Base-by-base conservation (phyloP, 306 rosid species). In the Rosa chinensis region DNA sequence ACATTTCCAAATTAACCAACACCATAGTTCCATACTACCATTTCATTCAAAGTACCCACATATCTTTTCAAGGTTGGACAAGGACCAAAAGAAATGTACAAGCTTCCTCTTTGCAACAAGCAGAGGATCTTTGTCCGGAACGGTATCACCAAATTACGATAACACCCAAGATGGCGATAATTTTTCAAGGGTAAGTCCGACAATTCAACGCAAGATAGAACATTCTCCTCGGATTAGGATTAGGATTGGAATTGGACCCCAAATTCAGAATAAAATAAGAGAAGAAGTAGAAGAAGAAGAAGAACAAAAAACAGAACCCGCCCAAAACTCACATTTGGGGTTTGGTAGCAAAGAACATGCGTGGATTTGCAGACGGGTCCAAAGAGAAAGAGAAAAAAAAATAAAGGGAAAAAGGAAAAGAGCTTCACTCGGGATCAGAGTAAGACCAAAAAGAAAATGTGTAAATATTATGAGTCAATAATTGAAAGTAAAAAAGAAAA, bases 341-440 rank as follows among this genome's bases (percentile, higher is more conserved):
- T 17, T 37, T 40, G 48, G 28, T 66, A 39, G 48, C 72, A 1
- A 66, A 39, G 25, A 66, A 40, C 42, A 66, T 66, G 48, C n/a
- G 23, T 66, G 71, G 71, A 39, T 42, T 50, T 14, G 79, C 76
- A 72, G 47, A 85, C 79, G 85, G 90, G 91, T 85, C 88, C 89
- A 78, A 77, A 84, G 80, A 78, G 70, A 83, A 89, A 88, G 88
- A 88, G 83, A 77, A 68, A 69, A 81, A 77, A 79, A 84, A 78
- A 63, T 78, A 84, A 77, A 70, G 76, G 17, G 72, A 66, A 72
- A 82, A 80, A 83, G 85, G 84, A 84, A 84, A 82, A 67, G 86
- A 83, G 79, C 70, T 39, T 63, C 72, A 75, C 90, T 91, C 89
- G 92, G 97, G 97, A 94, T 94, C 91, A 83, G 92, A 88, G 94